phyloP scores from a whole-genome alignment of 305 asterid genomes.

The Coffea humblotiana region DNA sequence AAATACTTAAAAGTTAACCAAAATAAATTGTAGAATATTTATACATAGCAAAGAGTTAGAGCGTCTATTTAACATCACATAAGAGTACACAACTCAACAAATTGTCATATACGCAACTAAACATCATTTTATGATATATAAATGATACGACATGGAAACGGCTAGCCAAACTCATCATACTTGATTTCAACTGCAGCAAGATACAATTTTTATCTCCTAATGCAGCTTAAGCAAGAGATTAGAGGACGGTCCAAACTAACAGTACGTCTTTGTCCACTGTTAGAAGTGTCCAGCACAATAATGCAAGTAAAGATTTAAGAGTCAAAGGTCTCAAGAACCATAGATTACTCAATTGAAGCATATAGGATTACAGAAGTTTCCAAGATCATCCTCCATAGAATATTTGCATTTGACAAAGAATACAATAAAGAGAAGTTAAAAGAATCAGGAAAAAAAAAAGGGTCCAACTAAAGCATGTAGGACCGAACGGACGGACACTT shows the following conservation, averaged over 20 bases:
- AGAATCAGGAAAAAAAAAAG: background rate
- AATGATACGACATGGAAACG: too few relatives aligned
- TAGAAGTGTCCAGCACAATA: conserved; percentile 9
- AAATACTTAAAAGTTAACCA: too few relatives aligned
- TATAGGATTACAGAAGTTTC: conserved; percentile 20
- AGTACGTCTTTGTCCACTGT: background rate
- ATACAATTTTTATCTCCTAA: background rate
- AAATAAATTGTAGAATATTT: too few relatives aligned
- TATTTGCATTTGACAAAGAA: background rate
- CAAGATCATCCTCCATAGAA: background rate
- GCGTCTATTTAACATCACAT: too few relatives aligned
- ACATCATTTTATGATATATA: too few relatives aligned
- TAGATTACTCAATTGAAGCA: background rate
- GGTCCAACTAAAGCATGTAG: conserved; percentile 11
- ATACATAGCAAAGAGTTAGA: too few relatives aligned
- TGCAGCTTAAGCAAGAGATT: background rate
- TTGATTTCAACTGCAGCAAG: too few relatives aligned
- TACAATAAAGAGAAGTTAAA: background rate
- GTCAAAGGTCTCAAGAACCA: conserved; percentile 8
- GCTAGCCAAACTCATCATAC: too few relatives aligned
- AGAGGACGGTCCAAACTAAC: background rate
- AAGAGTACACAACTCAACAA: too few relatives aligned
- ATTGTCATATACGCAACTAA: too few relatives aligned
- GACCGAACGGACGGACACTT: background rate
- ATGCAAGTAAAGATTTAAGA: background rate